Percentiles rank a stretch among this genome's conserved stretches.
Conservation (phyloP, 768 basidiomycete species). For the Panellus pusillus region DNA sequence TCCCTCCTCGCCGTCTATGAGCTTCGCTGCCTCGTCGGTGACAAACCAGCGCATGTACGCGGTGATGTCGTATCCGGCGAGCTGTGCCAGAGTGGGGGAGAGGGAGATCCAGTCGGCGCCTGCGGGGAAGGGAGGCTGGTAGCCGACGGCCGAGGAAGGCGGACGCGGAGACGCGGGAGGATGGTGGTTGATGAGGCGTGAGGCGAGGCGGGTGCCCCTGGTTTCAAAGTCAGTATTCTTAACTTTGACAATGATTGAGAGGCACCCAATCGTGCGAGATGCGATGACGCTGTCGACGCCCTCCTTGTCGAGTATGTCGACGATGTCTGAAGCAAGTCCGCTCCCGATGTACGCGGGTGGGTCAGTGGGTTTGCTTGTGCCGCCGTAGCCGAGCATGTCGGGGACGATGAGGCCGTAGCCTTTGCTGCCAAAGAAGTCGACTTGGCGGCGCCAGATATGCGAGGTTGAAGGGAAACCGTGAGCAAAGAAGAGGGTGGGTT, state of each 20-base stretch:
- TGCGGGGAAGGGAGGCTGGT: slow-evolving; percentile 26
- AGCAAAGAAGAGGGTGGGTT: slow-evolving; percentile 41
- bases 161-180: slow-evolving; percentile 39
- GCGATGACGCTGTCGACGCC: slow-evolving; percentile 32
- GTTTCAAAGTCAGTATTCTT: background rate
- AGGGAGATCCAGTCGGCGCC: slow-evolving; percentile 21
- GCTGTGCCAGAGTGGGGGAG: background rate
- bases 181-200: slow-evolving; percentile 37
- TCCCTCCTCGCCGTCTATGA: slow-evolving; percentile 39
- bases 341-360: slow-evolving; percentile 32
- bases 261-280: slow-evolving; percentile 41
- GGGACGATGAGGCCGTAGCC: slow-evolving; percentile 49
- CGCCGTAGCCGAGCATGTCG: slow-evolving; percentile 54
- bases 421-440: slow-evolving; percentile 32
- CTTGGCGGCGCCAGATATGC: slow-evolving; percentile 41
- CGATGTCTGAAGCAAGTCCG: slow-evolving; percentile 37
- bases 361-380: slow-evolving; percentile 45
- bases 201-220: slow-evolving; percentile 38
- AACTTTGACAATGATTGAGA: background rate
- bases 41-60: slow-evolving; percentile 11
- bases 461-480: slow-evolving; percentile 48
- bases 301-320: slow-evolving; percentile 42
- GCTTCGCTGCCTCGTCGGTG: slow-evolving; percentile 30
- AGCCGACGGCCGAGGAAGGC: slow-evolving; percentile 41
- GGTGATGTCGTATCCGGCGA: slow-evolving; percentile 7